Percentiles rank a stretch among this genome's conserved stretches.
phyloP scores from a whole-genome alignment of 768 basidiomycete genomes.

The Rhizopogon vulgaris region DNA sequence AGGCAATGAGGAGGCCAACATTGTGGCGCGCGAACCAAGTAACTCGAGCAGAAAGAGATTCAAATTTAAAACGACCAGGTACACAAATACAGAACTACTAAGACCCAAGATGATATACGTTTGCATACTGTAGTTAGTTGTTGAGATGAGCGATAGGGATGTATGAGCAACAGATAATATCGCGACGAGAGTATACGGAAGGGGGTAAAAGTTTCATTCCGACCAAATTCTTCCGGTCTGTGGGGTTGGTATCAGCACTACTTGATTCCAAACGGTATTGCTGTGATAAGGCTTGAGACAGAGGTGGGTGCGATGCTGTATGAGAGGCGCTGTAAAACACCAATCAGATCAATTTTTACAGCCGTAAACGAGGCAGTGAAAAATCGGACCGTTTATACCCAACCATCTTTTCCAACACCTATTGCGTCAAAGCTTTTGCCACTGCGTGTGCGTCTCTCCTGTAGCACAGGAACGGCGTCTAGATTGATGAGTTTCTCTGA shows the following conservation, averaged over 20 bases:
- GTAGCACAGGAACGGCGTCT: slow-evolving; percentile 63
- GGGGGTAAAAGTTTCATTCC: background rate
- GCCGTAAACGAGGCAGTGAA: slow-evolving; percentile 10
- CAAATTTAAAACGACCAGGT: background rate
- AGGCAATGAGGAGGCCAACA: background rate
- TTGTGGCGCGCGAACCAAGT: background rate
- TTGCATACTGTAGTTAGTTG: slow-evolving; percentile 1
- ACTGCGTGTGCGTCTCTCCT: slow-evolving; percentile 73
- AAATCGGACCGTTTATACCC: slow-evolving; percentile 56
- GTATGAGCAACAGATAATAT: background rate
- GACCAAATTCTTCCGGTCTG: background rate
- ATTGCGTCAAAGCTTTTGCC: slow-evolving; percentile 84
- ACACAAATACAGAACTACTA: slow-evolving; percentile 5
- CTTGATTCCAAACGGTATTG: background rate
- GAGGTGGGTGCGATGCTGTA: background rate
- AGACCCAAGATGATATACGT: slow-evolving; percentile 1
- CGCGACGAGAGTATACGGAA: background rate
- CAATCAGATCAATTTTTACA: slow-evolving; percentile 1
- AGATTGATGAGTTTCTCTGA: slow-evolving; percentile 79
- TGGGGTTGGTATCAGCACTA: background rate
- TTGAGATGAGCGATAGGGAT: slow-evolving; percentile 2
- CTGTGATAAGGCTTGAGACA: background rate
- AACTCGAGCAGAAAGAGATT: background rate
- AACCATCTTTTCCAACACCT: slow-evolving; percentile 68
- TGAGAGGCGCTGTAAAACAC: background rate